These are phyloP conservation scores for Penicillium sp. DNA, from an alignment of 2,329 filamentous ascomycete species.

Conservation along the genomic window DNA sequence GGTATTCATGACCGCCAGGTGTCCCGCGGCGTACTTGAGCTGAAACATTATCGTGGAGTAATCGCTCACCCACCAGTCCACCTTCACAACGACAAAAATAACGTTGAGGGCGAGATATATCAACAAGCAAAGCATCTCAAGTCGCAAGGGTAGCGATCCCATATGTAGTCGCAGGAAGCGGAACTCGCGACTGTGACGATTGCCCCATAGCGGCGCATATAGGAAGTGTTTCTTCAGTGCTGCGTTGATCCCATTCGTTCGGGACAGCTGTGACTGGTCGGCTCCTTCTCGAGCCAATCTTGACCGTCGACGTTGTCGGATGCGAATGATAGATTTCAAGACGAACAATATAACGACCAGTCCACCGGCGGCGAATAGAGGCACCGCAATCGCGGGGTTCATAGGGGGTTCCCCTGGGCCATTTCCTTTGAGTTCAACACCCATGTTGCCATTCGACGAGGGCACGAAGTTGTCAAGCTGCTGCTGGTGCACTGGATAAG, in stretches of 20 bases:
- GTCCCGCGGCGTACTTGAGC: constrained; percentile 76
- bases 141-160: constrained; percentile 68
- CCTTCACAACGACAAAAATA: constrained; percentile 58
- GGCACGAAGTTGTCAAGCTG: background rate
- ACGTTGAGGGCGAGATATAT: constrained; percentile 66
- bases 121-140: constrained; percentile 65
- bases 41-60: constrained; percentile 33
- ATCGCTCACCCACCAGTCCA: constrained; percentile 32
- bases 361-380: constrained; percentile 30
- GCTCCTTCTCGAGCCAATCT: constrained; percentile 17
- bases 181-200: constrained; percentile 69
- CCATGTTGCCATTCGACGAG: constrained; percentile 26
- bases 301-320: constrained; percentile 27
- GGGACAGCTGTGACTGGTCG: constrained; percentile 23
- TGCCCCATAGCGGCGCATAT: constrained; percentile 63
- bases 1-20: constrained; percentile 79
- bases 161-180: constrained; percentile 63
- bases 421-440: constrained; percentile 29
- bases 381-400: constrained; percentile 32
- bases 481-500: constrained; percentile 1
- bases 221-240: constrained; percentile 41
- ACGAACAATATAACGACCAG: constrained; percentile 25
- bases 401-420: constrained; percentile 30
- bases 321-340: constrained; percentile 22
- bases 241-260: constrained; percentile 15